Evolutionary conservation across 2,329 filamentous ascomycete species (phyloP), one percentile per base, ranked within the genome.

Genomic region (Pseudopithomyces chartarum): DNA sequence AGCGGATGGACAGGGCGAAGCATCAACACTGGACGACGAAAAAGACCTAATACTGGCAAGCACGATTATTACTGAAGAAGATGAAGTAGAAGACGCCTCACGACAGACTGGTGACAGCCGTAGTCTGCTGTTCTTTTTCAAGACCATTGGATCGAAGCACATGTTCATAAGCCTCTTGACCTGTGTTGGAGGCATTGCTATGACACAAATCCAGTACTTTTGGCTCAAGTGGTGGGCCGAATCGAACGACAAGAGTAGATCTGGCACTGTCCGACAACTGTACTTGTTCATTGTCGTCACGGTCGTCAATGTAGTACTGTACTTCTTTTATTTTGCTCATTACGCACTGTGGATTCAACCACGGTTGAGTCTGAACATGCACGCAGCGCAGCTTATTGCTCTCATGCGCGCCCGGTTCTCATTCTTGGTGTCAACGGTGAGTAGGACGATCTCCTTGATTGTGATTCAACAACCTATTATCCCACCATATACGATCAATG

Each of bases 381-480:
- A 61, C 40, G 58, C 54, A n/a, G 47, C 40, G 8, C 58, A 61
- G 33, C 52, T 61, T 22, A 53, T 53, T 19, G 54, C 61, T 23
- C 45, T 63, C 13, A 61, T 63, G 58, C 49, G 55, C 15, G 61
- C 55, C n/a, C 56, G 54, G n/a, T 63, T 64, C 22, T 58, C 59
- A 11, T 63, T 56, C 26, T n/a, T 65, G 5, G 49, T 55, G 3
- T 51, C 53, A 2, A 62, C 59, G 15, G 48, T 51, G 33, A 42
- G 48, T 42, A 1, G 13, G 29, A 29, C 2, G 3, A 17, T 13
- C 15, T 2, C 33, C n/a, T 17, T 19, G n/a, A 17, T 13, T 26
- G 3, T n/a, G 43, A 15, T 26, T 6, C 10, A 17, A 13, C 29
- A 19, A 1, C 43, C 6, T 6, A 8, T 26, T 11, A n/a, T n/a